Conservation (phyloP, 1,284 basidiomycete species). For the Apiotrichum sp. region DNA sequence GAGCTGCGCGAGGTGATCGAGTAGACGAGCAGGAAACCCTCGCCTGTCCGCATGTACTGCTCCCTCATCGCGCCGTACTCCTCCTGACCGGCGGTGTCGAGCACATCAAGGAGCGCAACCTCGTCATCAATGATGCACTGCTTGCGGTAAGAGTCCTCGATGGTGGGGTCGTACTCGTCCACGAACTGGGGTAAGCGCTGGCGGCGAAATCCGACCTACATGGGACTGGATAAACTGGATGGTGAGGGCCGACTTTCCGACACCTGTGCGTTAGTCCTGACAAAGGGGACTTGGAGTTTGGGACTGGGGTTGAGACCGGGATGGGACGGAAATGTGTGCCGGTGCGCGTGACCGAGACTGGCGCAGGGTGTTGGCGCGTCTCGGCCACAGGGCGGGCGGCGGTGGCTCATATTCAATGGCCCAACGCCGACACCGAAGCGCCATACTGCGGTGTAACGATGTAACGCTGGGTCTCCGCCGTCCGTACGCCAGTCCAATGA, state of each 20-base stretch:
- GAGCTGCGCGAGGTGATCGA: constrained; percentile 97
- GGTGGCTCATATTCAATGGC: too few relatives aligned
- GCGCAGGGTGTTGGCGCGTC: too few relatives aligned
- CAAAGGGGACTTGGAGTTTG: too few relatives aligned
- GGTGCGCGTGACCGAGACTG: too few relatives aligned
- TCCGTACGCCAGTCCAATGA: too few relatives aligned
- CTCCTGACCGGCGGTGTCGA: constrained; percentile 98
- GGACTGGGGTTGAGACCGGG: too few relatives aligned
- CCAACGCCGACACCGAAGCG: too few relatives aligned
- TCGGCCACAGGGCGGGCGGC: too few relatives aligned
- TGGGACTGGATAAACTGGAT: constrained; percentile 89
- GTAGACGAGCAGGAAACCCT: constrained; percentile 94
- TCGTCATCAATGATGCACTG: constrained; percentile 97
- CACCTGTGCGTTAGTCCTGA: constrained; percentile 55
- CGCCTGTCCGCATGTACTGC: constrained; percentile 57
- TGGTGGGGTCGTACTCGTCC: constrained; percentile 57
- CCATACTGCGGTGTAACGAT: too few relatives aligned
- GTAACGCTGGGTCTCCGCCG: too few relatives aligned
- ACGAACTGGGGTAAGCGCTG: constrained; percentile 67
- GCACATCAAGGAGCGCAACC: constrained; percentile 91
- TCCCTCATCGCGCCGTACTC: constrained; percentile 70
- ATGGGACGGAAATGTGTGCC: too few relatives aligned
- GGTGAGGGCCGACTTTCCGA: constrained; percentile 86
- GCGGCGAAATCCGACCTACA: constrained; percentile 22
- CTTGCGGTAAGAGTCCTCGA: constrained; percentile 84